Conservation (phyloP, 164 flowering plant species). For the Liriodendron chinense region DNA sequence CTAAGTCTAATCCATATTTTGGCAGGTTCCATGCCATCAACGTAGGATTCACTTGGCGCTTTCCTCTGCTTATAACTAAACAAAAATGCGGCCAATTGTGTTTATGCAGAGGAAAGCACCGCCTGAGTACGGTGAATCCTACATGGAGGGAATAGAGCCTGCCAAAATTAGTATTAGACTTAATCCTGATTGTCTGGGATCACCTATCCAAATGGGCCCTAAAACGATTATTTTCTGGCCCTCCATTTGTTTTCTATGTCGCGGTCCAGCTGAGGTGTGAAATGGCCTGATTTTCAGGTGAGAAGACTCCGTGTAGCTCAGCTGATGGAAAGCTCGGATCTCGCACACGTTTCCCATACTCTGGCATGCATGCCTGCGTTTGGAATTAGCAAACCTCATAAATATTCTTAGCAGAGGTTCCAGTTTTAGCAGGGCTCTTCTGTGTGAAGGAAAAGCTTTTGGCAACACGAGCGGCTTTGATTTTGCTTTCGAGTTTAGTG, state of each 20-base stretch:
- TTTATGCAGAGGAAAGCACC: too few relatives aligned
- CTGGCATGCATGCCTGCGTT: neutral
- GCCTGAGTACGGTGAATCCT: too few relatives aligned
- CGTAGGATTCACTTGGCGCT: too few relatives aligned
- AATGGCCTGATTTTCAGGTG: neutral
- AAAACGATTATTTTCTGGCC: neutral
- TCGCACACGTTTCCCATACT: neutral
- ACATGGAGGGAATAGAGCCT: too few relatives aligned
- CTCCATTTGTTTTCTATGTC: neutral
- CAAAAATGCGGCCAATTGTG: too few relatives aligned
- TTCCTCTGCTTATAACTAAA: too few relatives aligned
- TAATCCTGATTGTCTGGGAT: too few relatives aligned
- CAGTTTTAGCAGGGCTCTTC: slow-evolving; percentile 70
- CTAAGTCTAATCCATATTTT: too few relatives aligned
- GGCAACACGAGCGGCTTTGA: slow-evolving; percentile 3
- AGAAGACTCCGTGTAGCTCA: neutral
- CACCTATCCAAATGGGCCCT: neutral
- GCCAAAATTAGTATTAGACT: too few relatives aligned
- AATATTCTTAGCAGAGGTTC: slow-evolving; percentile 62
- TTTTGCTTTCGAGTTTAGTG: neutral
- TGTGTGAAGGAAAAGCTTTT: slow-evolving; percentile 29
- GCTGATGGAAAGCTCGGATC: neutral
- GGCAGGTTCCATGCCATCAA: too few relatives aligned
- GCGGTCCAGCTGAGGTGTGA: neutral
- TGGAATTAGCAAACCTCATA: neutral